Base-by-base conservation (phyloP, 2,329 filamentous ascomycete species). In the Talaromyces sp. region DNA sequence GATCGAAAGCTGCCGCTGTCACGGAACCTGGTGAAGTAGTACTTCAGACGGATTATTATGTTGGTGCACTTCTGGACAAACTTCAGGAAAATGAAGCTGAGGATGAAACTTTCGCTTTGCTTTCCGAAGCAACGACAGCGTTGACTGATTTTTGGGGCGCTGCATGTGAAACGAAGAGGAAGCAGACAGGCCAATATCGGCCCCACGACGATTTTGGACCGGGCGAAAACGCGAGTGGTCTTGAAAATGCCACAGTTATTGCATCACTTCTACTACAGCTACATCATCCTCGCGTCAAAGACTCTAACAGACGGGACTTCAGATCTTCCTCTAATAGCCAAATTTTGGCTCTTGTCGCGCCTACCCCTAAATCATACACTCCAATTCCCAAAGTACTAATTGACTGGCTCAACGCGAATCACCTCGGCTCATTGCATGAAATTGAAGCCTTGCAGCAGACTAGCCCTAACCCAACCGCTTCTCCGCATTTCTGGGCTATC, bases 401-500 rank as follows among this genome's bases (percentile, higher is more conserved):
- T 61, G 83, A 89, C 65, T 97, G 93, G 93, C 79, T 96, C 63
- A 82, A 89, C 56, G 79, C 80, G 15, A 83, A 89, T 67, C 90
- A 96, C 68, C 85, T 89, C 62, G 81, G 87, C 25, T 89, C 89
- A 65, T 80, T 81, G 1, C 80, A 84, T 53, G 88, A 92, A 66
- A 77, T 89, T 22, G 78, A 84, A 37, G 79, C 85, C 3, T 81
- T 97, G 22, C 77, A 83, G 61, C 79, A 80, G 28, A 75, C 85
- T 64, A 80, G 80, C 46, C 89, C 89, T 0, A 89, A 89, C 60
- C 89, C 91, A 21, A 88, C 90, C 1, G 84, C 85, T 43, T 89
- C 94, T 66, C 78, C 81, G 25, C 78, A 88, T 36, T 97, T 91
- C 74, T 97, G 93, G 93, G 89, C 92, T 68, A 85, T 85, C 1